Conservation (phyloP, 129 eudicot species). For the Lonicera japonica region DNA sequence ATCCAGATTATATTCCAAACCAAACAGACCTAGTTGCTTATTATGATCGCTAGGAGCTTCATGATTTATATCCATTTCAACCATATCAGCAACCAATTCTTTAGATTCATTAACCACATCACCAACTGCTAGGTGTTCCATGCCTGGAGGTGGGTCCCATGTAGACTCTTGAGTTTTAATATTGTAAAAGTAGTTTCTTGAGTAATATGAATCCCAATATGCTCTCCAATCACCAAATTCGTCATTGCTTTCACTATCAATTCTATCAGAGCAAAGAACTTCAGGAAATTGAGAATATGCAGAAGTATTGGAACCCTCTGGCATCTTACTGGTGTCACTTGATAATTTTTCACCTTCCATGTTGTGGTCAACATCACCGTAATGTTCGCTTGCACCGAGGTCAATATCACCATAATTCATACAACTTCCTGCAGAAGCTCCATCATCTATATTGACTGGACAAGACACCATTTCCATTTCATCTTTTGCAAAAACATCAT, state of each 20-base stretch:
- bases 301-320: conserved; percentile 14
- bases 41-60: conserved; percentile 7
- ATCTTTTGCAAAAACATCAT: conserved; percentile 1
- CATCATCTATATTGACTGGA: too few species aligned
- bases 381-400: too few species aligned
- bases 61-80: conserved; percentile 14
- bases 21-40: conserved; percentile 19
- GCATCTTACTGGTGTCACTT: conserved; percentile 14
- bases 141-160: conserved; percentile 76
- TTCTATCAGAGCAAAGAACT: conserved; percentile 8
- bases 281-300: conserved; percentile 20
- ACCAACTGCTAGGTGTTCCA: conserved; percentile 32
- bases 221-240: conserved; percentile 56
- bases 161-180: conserved; percentile 57
- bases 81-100: conserved; percentile 16
- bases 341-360: conserved; percentile 22
- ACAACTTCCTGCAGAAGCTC: too few species aligned
- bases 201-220: conserved; percentile 61
- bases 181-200: conserved; percentile 64
- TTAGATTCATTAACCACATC: conserved; percentile 10
- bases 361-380: too few species aligned
- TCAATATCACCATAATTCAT: too few species aligned
- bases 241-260: conserved; percentile 14
- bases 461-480: too few species aligned
- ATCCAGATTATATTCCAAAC: conserved; percentile 14